Conservation (phyloP, 1,139 yeast species). For the Sugiyamaella grinbergsii region DNA sequence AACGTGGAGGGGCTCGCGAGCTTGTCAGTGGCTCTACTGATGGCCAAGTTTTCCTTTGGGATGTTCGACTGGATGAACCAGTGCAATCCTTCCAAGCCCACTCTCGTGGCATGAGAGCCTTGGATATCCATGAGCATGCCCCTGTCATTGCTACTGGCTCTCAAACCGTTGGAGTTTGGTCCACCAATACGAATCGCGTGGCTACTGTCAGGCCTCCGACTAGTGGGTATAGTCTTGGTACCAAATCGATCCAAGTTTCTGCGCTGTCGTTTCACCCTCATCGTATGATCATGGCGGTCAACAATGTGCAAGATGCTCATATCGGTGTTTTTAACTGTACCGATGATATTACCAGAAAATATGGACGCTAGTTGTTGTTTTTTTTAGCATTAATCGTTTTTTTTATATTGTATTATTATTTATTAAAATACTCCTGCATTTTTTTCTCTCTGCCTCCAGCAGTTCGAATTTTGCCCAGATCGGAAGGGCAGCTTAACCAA, state of each 20-base stretch:
- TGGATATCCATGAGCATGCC: constrained; percentile 93
- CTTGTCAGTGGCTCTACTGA: constrained; percentile 78
- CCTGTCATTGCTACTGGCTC: constrained; percentile 90
- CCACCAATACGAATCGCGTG: constrained; percentile 77
- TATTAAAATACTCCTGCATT: background rate
- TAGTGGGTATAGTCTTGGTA: constrained; percentile 46
- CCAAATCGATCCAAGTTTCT: constrained; percentile 56
- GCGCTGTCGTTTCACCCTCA: constrained; percentile 87
- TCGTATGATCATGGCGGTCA: constrained; percentile 87
- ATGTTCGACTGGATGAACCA: constrained; percentile 72
- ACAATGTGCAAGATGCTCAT: constrained; percentile 76
- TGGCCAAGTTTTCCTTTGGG: constrained; percentile 89
- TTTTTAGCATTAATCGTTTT: no score
- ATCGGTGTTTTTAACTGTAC: constrained; percentile 65
- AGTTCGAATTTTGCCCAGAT: background rate
- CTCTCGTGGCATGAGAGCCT: constrained; percentile 66
- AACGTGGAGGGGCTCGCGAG: constrained; percentile 93
- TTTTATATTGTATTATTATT: constrained; percentile 2
- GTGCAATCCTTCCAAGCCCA: constrained; percentile 64
- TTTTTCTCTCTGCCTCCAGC: background rate
- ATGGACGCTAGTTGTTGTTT: constrained; percentile 4
- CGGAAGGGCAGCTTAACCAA: background rate
- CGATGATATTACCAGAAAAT: constrained; percentile 16
- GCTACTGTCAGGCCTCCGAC: constrained; percentile 62
- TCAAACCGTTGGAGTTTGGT: constrained; percentile 78